Evolutionary conservation across 257 asterid genomes (phyloP).

Genomic region (Prunella vulgaris): DNA sequence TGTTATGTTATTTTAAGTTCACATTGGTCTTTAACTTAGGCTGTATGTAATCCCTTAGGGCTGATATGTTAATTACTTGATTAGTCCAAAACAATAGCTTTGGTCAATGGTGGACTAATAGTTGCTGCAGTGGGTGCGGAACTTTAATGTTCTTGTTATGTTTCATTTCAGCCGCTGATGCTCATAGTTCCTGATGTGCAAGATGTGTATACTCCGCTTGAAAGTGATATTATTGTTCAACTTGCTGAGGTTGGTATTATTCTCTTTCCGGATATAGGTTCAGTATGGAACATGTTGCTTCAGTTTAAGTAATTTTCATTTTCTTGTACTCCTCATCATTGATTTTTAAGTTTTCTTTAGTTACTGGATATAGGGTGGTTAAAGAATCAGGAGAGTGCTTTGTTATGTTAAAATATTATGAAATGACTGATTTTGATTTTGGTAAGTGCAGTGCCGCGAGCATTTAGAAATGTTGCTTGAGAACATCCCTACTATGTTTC

Average conservation of each 20-base stretch:
- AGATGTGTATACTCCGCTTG: conserved; percentile 95
- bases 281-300: conserved; percentile 17
- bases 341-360: not conserved
- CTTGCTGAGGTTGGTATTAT: conserved; percentile 74
- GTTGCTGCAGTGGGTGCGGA: conserved; percentile 14
- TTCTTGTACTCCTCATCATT: not conserved
- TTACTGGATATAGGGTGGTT: not conserved
- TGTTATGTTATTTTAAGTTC: not conserved
- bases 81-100: conserved; percentile 3
- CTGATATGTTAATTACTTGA: not conserved
- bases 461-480: conserved; percentile 83
- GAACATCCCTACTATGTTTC: conserved; percentile 86
- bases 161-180: conserved; percentile 85
- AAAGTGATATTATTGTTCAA: conserved; percentile 85
- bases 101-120: not conserved
- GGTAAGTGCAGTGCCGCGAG: conserved; percentile 69
- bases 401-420: not conserved
- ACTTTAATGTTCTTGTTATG: conserved; percentile 22
- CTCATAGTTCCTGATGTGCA: conserved; percentile 96
- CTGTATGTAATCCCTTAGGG: conserved; percentile 7
- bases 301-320: conserved; percentile 2
- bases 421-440: conserved; percentile 8
- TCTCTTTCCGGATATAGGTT: conserved; percentile 17
- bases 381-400: conserved; percentile 6
- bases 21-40: conserved; percentile 8